A percentile compares a stretch with the other conserved stretches of the same genome.
phyloP scores from a whole-genome alignment of 345 rosid species.

The Clarkia xantiana region DNA sequence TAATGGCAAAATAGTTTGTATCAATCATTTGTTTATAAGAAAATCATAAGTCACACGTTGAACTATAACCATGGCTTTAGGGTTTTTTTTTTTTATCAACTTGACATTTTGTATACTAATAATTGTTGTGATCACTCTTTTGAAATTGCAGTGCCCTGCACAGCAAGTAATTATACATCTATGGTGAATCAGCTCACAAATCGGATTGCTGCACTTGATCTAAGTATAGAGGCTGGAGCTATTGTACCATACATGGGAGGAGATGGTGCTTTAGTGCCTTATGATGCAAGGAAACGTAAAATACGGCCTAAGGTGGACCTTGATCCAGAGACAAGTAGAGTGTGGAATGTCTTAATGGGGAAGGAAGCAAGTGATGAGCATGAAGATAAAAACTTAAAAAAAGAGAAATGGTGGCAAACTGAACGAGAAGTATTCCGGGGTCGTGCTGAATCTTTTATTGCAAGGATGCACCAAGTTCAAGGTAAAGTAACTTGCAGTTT shows the following conservation, averaged over 20 bases:
- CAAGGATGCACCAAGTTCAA: slow-evolving; percentile 92
- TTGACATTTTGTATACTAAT: too few species aligned
- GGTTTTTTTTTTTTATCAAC: background rate
- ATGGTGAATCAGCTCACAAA: slow-evolving; percentile 32
- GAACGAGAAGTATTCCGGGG: slow-evolving; percentile 65
- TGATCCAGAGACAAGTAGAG: slow-evolving; percentile 70
- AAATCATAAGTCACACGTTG: too few species aligned
- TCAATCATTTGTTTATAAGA: too few species aligned
- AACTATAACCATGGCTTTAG: background rate
- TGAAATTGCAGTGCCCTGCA: slow-evolving; percentile 21
- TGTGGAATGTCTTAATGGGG: slow-evolving; percentile 84
- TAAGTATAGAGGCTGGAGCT: slow-evolving; percentile 29
- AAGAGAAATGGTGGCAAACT: slow-evolving; percentile 72
- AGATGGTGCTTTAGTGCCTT: slow-evolving; percentile 48
- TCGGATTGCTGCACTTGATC: slow-evolving; percentile 29
- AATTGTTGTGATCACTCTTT: slow-evolving; percentile 5
- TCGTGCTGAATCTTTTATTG: slow-evolving; percentile 78
- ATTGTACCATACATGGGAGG: slow-evolving; percentile 48
- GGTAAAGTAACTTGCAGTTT: slow-evolving; percentile 26
- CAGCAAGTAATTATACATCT: slow-evolving; percentile 15
- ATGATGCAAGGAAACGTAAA: slow-evolving; percentile 41
- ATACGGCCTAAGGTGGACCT: slow-evolving; percentile 82
- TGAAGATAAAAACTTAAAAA: slow-evolving; percentile 34
- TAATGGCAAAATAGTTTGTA: too few species aligned
- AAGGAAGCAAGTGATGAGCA: slow-evolving; percentile 38